A percentile compares a stretch with the other conserved stretches of the same genome.
Evolutionary conservation across 2,329 filamentous ascomycete species (phyloP).

Genomic region (Beauveria varroae): DNA sequence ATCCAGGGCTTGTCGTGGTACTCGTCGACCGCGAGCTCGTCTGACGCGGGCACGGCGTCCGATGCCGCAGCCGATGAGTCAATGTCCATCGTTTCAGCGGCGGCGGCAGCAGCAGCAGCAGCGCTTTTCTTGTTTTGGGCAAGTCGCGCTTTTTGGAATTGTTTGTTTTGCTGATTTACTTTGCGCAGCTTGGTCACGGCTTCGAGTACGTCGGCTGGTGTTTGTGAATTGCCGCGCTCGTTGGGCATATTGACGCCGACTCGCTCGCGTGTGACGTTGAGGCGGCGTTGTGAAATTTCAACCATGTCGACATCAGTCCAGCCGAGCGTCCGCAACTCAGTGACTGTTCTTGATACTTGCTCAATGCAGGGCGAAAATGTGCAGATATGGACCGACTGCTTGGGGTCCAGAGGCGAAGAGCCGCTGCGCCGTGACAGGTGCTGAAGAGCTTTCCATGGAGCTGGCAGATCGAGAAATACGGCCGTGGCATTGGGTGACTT

Average conservation of each 20-base stretch:
- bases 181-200: conserved; percentile 65
- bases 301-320: conserved; percentile 95
- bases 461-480: conserved; percentile 73
- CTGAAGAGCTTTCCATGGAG: conserved; percentile 71
- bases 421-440: conserved; percentile 59
- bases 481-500: conserved; percentile 58
- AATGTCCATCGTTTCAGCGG: conserved; percentile 31
- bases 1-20: conserved; percentile 52
- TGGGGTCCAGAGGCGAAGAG: conserved; percentile 61
- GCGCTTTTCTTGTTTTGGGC: conserved; percentile 18
- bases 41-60: conserved; percentile 17
- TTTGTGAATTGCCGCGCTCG: conserved; percentile 64
- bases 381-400: conserved; percentile 70
- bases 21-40: conserved; percentile 16
- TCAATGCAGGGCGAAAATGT: conserved; percentile 97
- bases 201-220: conserved; percentile 69
- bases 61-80: conserved; percentile 24
- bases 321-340: conserved; percentile 67
- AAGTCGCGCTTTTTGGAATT: conserved; percentile 46
- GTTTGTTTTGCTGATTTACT: conserved; percentile 61
- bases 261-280: conserved; percentile 77
- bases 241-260: conserved; percentile 58
- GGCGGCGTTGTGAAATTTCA: conserved; percentile 70
- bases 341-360: conserved; percentile 82
- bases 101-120: conserved; percentile 17